Evolutionary conservation across 75 land plant genomes (phyloP).

Genomic region (Pinus tabuliformis): DNA sequence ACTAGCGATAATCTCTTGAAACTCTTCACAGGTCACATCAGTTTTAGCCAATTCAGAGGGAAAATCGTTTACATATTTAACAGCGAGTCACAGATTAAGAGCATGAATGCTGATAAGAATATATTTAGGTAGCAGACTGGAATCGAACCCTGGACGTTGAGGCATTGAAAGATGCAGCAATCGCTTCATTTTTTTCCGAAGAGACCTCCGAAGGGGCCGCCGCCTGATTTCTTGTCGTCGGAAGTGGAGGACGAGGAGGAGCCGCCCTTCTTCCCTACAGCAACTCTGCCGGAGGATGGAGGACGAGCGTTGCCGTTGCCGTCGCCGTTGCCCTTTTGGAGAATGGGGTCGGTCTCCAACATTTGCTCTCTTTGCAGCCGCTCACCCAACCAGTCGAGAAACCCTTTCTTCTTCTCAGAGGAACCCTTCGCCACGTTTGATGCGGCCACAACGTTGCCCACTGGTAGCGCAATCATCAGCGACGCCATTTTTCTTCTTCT

Average conservation of each 20-base stretch:
- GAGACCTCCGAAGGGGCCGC: background rate
- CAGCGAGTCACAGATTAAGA: too few species aligned
- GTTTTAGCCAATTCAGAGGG: too few species aligned
- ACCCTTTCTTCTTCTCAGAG: background rate
- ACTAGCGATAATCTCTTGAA: too few species aligned
- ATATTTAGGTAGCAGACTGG: too few species aligned
- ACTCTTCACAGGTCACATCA: too few species aligned
- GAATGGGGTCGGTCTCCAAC: constrained; percentile 3
- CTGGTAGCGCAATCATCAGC: background rate
- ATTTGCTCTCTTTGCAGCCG: background rate
- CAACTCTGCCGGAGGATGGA: background rate
- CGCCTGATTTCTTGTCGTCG: background rate
- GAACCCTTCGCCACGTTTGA: background rate
- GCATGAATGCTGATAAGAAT: too few species aligned
- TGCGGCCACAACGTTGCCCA: background rate
- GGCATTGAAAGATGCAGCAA: too few species aligned
- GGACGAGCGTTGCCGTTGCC: background rate
- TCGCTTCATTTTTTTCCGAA: background rate
- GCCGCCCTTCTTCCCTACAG: background rate
- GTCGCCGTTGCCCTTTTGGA: background rate
- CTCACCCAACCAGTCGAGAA: background rate
- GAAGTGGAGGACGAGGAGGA: background rate
- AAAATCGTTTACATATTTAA: too few species aligned
- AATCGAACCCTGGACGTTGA: too few species aligned
- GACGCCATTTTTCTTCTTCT: background rate